Conservation (phyloP, 176 grass and related monocot genomes). For the Carex parvula region DNA sequence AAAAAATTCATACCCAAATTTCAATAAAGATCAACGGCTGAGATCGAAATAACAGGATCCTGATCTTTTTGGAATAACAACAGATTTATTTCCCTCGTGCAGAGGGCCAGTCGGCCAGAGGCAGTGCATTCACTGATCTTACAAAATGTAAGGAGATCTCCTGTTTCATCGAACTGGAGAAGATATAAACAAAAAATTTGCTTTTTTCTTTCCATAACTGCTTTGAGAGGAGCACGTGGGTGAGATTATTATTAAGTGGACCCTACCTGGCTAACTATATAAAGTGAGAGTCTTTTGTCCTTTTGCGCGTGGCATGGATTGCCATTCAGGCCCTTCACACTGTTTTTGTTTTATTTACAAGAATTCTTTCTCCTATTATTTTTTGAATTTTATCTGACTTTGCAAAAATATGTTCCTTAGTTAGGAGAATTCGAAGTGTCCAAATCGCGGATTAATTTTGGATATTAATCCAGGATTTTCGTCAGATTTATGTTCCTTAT, state of each 20-base stretch:
- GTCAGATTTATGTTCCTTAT: no score
- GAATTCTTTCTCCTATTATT: background rate
- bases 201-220: background rate
- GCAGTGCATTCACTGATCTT: no score
- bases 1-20: no score
- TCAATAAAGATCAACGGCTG: no score
- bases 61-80: no score
- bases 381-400: background rate
- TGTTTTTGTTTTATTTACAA: background rate
- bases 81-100: no score
- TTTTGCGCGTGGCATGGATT: slow-evolving; percentile 2
- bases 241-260: slow-evolving; percentile 15
- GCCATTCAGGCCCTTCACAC: background rate
- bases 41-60: no score
- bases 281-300: background rate
- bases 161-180: background rate
- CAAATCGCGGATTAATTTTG: no score
- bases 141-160: background rate
- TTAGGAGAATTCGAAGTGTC: no score
- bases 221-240: slow-evolving; percentile 21
- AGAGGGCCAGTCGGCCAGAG: no score
- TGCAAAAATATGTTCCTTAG: background rate
- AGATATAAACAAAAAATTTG: background rate
- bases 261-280: background rate
- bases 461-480: no score